Percentiles rank a stretch among this genome's conserved stretches.
Conservation (phyloP, 352 stramenopile species). For the Phytophthora pisi region DNA sequence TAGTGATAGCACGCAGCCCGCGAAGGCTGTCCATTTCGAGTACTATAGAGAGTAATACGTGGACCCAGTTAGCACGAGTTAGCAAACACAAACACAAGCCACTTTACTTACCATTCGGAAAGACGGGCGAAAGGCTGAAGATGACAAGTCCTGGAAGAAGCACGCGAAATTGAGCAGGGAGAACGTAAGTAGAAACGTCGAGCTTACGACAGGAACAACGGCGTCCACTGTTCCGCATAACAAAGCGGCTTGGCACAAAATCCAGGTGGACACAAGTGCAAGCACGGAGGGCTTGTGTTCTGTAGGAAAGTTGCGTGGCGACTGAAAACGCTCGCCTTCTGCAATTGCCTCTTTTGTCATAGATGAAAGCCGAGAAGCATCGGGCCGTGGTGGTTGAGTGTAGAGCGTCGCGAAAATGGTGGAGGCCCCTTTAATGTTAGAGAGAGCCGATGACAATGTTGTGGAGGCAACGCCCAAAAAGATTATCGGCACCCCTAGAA, state of each 20-base stretch:
- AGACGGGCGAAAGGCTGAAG: slow-evolving; percentile 38
- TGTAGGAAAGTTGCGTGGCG: not conserved
- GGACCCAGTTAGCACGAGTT: not conserved
- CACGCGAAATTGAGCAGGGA: slow-evolving; percentile 58
- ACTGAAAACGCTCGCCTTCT: not conserved
- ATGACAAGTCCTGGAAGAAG: slow-evolving; percentile 59
- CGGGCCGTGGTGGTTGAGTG: not conserved
- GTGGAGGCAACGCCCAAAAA: slow-evolving; percentile 49
- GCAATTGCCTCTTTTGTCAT: not conserved
- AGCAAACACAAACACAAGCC: not conserved
- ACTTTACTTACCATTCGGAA: slow-evolving; percentile 49
- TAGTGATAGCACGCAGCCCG: slow-evolving; percentile 49
- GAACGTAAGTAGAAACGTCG: slow-evolving; percentile 56
- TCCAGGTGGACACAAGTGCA: slow-evolving; percentile 30
- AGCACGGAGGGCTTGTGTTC: slow-evolving; percentile 5
- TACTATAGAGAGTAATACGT: slow-evolving; percentile 32
- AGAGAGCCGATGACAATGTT: slow-evolving; percentile 53
- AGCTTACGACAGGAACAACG: slow-evolving; percentile 48
- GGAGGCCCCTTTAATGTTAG: slow-evolving; percentile 47
- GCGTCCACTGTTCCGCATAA: slow-evolving; percentile 48
- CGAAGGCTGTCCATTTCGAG: slow-evolving; percentile 54
- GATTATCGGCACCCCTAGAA: slow-evolving; percentile 49
- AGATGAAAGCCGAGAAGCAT: not conserved
- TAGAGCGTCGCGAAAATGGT: slow-evolving; percentile 25
- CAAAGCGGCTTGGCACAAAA: slow-evolving; percentile 37